These are phyloP conservation scores for Debaryomyces sp. DNA, from an alignment of 1,139 yeast species.

Conservation along the genomic window DNA sequence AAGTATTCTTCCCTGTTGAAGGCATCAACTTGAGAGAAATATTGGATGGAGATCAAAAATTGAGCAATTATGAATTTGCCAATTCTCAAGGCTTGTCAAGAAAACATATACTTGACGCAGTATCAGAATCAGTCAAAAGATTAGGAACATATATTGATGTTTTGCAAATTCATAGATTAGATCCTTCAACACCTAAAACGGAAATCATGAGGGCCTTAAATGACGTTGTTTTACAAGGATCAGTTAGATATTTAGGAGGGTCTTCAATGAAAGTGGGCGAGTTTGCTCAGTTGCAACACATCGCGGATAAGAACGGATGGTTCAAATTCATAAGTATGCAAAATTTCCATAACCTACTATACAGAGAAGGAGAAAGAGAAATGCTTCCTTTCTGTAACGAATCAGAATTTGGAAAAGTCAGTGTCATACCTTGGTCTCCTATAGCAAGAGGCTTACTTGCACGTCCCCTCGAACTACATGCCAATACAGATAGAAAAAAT, in stretches of 20 bases:
- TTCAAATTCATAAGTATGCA: slow-evolving; percentile 63
- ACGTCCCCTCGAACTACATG: slow-evolving; percentile 29
- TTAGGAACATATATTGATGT: slow-evolving; percentile 56
- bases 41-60: slow-evolving; percentile 10
- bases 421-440: slow-evolving; percentile 56
- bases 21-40: too few species aligned
- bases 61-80: slow-evolving; percentile 8
- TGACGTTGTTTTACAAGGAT: slow-evolving; percentile 51
- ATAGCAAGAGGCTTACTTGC: slow-evolving; percentile 50
- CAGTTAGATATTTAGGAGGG: slow-evolving; percentile 58
- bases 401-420: slow-evolving; percentile 39
- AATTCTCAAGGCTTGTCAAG: slow-evolving; percentile 48
- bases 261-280: slow-evolving; percentile 53
- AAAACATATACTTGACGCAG: slow-evolving; percentile 58
- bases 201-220: slow-evolving; percentile 60
- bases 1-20: slow-evolving; percentile 23
- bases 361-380: slow-evolving; percentile 64
- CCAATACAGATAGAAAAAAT: slow-evolving; percentile 7
- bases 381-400: slow-evolving; percentile 55
- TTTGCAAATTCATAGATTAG: slow-evolving; percentile 56
- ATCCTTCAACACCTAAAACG: slow-evolving; percentile 41
- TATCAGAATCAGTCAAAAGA: slow-evolving; percentile 46
- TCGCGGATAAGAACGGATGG: slow-evolving; percentile 57
- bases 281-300: slow-evolving; percentile 51
- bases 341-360: slow-evolving; percentile 54